Evolutionary conservation across 441 rosid species (phyloP), one percentile per base, ranked within the genome.

Genomic region (Aquilaria agallochum): DNA sequence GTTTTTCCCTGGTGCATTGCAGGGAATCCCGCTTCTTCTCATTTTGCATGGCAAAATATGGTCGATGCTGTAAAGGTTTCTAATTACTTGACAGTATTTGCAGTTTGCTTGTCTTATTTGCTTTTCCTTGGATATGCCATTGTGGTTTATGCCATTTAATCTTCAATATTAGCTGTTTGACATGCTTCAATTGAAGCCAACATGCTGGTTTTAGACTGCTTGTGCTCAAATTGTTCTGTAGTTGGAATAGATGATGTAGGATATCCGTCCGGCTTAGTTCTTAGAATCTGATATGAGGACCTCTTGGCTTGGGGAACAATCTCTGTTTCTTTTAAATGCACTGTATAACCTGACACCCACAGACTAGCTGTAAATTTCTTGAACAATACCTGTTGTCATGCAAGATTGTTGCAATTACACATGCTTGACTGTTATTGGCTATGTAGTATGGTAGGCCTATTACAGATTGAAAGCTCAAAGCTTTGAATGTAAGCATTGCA

Each of bases 41-140:
- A 68, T 62, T 53, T 53, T 66, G 76, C 80, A 60, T 83, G 89
- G 86, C 81, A 75, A 68, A 77, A 61, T 67, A 85, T 81, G 87
- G 89, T 78, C 65, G 86, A 83, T 68, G 70, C 65, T 47, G 88
- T 83, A 67, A 83, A 85, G 95, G 95, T 85, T 56, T 66, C 59
- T 58, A 55, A 15, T 49, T 30, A 33, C 11, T 55, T 56, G 13
- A 34, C 42, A 65, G 53, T 57, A 64, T 40, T 47, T 46, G 40
- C 45, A 32, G 14, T 48, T 42, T 60, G 13, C 46, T 5, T 36
- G 48, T 44, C 57, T 59, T 34, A 34, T 50, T 65, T 8, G 20
- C 13, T 14, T 33, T 15, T 34, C 42, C 15, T 56, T 54, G 14
- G 57, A 59, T 45, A 53, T n/a, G 15, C 34, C 31, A 32, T 58